A percentile compares a stretch with the other conserved stretches of the same genome.
phyloP scores from a whole-genome alignment of 2,329 filamentous ascomycete species.

The Diaporthe humulicola region DNA sequence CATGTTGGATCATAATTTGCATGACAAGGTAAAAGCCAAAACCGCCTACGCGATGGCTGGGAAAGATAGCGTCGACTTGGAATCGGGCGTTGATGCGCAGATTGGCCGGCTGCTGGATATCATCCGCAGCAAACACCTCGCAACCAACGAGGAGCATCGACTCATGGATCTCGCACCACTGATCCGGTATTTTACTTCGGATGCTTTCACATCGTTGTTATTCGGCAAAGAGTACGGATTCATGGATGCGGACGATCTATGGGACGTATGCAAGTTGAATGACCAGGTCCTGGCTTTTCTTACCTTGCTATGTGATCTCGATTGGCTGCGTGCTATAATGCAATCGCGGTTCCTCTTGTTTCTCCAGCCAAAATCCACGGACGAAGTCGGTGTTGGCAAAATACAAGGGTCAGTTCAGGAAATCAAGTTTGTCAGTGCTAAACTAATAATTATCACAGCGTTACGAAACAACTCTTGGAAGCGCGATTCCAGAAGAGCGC shows the following conservation, averaged over 20 bases:
- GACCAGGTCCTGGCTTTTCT: not conserved
- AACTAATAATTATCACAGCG: not conserved
- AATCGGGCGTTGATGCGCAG: not conserved
- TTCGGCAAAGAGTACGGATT: not conserved
- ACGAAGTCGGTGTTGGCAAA: not conserved
- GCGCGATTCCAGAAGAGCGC: not conserved
- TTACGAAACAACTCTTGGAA: not conserved
- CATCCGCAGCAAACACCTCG: not conserved
- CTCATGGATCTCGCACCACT: not conserved
- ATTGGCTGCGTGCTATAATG: not conserved
- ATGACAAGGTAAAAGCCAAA: not conserved
- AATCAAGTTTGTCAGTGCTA: too few species aligned
- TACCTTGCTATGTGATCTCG: not conserved
- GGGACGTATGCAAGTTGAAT: not conserved
- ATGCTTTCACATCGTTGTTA: not conserved
- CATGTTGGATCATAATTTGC: not conserved
- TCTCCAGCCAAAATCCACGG: not conserved
- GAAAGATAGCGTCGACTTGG: not conserved
- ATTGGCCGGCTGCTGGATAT: not conserved
- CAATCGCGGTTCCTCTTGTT: not conserved
- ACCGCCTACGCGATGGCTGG: not conserved
- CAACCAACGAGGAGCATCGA: not conserved
- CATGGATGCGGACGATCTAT: not conserved
- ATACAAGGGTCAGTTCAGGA: not conserved
- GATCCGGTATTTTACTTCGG: not conserved